Evolutionary conservation across 306 rosid species (phyloP).

Genomic region (Quillaja saponaria): DNA sequence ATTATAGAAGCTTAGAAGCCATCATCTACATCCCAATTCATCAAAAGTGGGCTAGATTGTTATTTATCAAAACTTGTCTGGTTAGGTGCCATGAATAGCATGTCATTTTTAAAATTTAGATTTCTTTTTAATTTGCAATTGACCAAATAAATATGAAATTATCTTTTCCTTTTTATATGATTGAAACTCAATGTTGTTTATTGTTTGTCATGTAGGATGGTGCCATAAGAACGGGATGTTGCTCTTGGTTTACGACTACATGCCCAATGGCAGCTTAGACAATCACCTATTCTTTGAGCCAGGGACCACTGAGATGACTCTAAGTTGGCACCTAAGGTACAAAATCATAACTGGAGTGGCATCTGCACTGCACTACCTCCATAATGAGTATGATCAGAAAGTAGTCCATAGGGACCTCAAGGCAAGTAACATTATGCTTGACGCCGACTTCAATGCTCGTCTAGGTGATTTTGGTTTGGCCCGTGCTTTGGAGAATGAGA

Average conservation of each 20-base stretch:
- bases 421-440: conserved; percentile 76
- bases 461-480: conserved; percentile 76
- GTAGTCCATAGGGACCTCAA: conserved; percentile 76
- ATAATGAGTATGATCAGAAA: conserved; percentile 65
- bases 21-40: background rate
- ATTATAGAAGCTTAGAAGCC: conserved; percentile 7
- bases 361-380: conserved; percentile 64
- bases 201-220: conserved; percentile 50
- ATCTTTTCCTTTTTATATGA: no score
- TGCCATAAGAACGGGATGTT: conserved; percentile 64
- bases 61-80: no score
- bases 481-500: conserved; percentile 66
- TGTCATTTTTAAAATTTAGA: no score
- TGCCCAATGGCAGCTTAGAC: conserved; percentile 87
- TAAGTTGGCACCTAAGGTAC: conserved; percentile 63
- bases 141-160: no score
- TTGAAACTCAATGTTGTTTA: no score
- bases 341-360: conserved; percentile 67
- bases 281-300: conserved; percentile 59
- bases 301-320: conserved; percentile 30
- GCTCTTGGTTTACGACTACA: conserved; percentile 71
- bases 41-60: no score
- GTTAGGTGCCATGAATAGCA: no score
- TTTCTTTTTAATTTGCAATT: no score
- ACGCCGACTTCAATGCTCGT: conserved; percentile 62